Base-by-base conservation (phyloP, 352 stramenopile genomes). In the Phytophthora pluvialis region DNA sequence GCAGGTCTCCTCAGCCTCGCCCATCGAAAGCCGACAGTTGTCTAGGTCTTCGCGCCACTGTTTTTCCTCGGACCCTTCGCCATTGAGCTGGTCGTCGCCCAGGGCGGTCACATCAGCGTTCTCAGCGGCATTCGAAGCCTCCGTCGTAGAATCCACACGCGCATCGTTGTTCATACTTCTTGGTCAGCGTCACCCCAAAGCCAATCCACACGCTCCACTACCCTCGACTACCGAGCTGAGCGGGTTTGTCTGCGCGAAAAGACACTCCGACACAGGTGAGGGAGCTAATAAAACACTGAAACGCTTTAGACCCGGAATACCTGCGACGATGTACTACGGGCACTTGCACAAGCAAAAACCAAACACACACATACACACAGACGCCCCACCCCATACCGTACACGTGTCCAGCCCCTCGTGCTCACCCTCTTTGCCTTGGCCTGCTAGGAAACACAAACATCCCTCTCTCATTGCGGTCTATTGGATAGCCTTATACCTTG, bases 1-100 rank as follows among this genome's bases (percentile, higher is more conserved):
- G 15, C 63, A 72, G 1, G 67, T 59, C 5, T 82, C 72, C 45
- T 88, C 78, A 0, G 76, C 69, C 16, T 82, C 74, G 7, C 60
- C 72, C 21, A 85, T 26, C 4, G 57, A 36, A 8, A 16, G 3
- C 21, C 60, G 67, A 15, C 25, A 44, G 1, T 40, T 40, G 9
- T 73, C 35, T 6, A 81, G 15, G 4, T 51, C 13, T 1, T 42
- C 32, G 13, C 40, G 53, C 56, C 63, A 58, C 10, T 48, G 36
- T 18, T 54, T 47, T 13, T 48, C 45, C 9, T 57, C 40, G 4
- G 9, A 25, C 33, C 60, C 42, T 39, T 66, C 55, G 5, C 31
- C 29, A 7, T 38, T 25, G 2, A 28, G 48, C 9, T 21, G 39
- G 4, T 46, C 64, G 21, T 60, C 59, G 5, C 48, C 42, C 33